phyloP scores from a whole-genome alignment of 257 asterid species.

The Solanum rostratum region DNA sequence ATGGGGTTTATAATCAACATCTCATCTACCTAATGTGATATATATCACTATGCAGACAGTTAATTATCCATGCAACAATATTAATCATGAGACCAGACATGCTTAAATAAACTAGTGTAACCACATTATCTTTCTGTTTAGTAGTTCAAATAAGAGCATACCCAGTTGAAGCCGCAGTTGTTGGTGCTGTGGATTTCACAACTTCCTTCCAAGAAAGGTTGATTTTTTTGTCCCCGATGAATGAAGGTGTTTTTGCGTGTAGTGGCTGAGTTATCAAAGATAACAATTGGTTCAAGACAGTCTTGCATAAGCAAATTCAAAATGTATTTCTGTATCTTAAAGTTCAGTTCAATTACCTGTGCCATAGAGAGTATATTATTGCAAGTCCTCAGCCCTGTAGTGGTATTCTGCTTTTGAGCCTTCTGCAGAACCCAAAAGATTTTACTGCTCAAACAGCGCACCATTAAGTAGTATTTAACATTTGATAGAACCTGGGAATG shows the following conservation, averaged over 20 bases:
- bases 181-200: conserved; percentile 34
- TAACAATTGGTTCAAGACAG: not conserved
- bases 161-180: conserved; percentile 41
- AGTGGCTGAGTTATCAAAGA: conserved; percentile 45
- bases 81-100: not conserved
- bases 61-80: not conserved
- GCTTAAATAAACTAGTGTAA: not conserved
- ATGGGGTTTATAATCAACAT: not conserved
- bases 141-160: conserved; percentile 20
- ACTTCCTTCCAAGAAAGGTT: conserved; percentile 83
- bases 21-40: not conserved
- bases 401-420: conserved; percentile 56
- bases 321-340: not conserved
- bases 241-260: conserved; percentile 70
- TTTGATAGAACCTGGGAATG: not conserved
- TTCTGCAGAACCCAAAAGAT: conserved; percentile 35
- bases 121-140: not conserved
- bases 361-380: conserved; percentile 80
- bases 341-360: conserved; percentile 26
- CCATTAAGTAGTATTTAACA: not conserved
- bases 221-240: conserved; percentile 66
- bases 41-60: not conserved
- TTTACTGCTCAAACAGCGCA: not conserved
- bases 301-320: not conserved
- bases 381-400: conserved; percentile 77